These are phyloP conservation scores for Lavandula angustifolia DNA, from an alignment of 257 asterid genomes.

Conservation along the genomic window DNA sequence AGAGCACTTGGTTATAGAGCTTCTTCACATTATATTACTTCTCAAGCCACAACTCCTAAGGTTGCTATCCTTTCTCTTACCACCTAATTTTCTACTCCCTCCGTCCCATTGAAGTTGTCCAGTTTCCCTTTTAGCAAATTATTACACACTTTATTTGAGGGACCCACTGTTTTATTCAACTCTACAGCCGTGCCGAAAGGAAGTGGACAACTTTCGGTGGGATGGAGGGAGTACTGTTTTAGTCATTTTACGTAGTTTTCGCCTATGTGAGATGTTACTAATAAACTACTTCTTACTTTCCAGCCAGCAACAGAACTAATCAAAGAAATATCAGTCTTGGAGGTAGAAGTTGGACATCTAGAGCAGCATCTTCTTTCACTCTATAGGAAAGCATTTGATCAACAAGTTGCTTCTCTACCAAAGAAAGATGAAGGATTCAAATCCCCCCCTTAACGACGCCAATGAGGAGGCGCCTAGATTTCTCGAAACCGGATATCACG, in stretches of 20 bases:
- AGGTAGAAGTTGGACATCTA: slow-evolving; percentile 90
- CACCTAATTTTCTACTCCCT: too few relatives aligned
- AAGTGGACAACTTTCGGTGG: too few relatives aligned
- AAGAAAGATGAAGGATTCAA: slow-evolving; percentile 43
- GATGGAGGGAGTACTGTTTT: too few relatives aligned
- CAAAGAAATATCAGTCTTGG: slow-evolving; percentile 82
- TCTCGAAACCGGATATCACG: slow-evolving; percentile 52
- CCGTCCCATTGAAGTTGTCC: too few relatives aligned
- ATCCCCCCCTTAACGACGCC: slow-evolving; percentile 64
- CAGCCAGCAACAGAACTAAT: slow-evolving; percentile 97
- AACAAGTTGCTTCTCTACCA: slow-evolving; percentile 54
- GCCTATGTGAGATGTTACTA: too few relatives aligned
- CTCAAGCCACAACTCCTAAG: slow-evolving; percentile 66
- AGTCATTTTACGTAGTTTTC: too few relatives aligned
- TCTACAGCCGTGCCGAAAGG: too few relatives aligned
- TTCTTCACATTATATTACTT: slow-evolving; percentile 43
- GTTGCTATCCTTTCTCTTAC: slow-evolving; percentile 35
- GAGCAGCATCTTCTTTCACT: slow-evolving; percentile 93
- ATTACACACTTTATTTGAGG: too few relatives aligned
- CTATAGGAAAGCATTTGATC: slow-evolving; percentile 91
- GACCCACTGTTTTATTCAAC: too few relatives aligned
- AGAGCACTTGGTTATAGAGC: slow-evolving; percentile 78
- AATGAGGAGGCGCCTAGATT: slow-evolving; percentile 74
- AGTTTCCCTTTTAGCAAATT: too few relatives aligned
- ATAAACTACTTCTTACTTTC: slow-evolving; percentile 21